Percentiles rank a stretch among this genome's conserved stretches.
Evolutionary conservation across 208 protist species (phyloP).

Genomic region (Crithidia mellificae): DNA sequence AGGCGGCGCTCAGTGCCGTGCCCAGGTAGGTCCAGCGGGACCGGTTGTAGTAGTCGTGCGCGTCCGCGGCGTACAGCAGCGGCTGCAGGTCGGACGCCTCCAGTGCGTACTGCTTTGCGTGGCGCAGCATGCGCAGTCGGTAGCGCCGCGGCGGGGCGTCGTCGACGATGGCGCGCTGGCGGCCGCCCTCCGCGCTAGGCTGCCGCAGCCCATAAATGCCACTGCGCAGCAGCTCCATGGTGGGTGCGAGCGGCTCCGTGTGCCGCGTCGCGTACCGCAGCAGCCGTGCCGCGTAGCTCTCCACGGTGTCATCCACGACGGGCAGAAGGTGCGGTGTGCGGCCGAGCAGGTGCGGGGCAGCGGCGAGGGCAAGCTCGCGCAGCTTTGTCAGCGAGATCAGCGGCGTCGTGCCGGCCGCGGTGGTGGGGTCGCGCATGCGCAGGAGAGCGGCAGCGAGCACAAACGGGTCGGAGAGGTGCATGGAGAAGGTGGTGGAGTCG

Average conservation of each 20-base stretch:
- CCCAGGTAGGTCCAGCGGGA: conserved; percentile 37
- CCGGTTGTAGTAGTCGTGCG: conserved; percentile 51
- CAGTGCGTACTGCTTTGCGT: conserved; percentile 35
- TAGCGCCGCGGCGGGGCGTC: conserved; percentile 26
- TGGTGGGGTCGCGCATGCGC: conserved; percentile 4
- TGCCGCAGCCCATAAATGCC: conserved; percentile 11
- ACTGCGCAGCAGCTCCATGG: conserved; percentile 26
- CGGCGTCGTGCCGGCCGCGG: conserved; percentile 8
- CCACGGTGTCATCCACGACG: conserved; percentile 36
- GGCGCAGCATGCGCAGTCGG: conserved; percentile 40
- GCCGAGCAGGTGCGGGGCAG: conserved; percentile 32
- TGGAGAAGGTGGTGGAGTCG: conserved; percentile 38
- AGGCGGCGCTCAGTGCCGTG: conserved; percentile 23
- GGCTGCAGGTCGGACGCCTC: conserved; percentile 53
- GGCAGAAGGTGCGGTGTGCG: conserved; percentile 21
- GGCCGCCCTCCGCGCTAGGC: background rate
- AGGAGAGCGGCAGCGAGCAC: conserved; percentile 52
- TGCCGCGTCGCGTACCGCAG: conserved; percentile 29
- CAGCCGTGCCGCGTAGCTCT: conserved; percentile 31
- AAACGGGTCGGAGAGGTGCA: conserved; percentile 55
- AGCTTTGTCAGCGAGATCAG: conserved; percentile 41
- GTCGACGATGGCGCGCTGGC: conserved; percentile 9
- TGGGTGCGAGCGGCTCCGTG: conserved; percentile 23
- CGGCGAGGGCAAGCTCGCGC: conserved; percentile 30
- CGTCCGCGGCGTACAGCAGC: conserved; percentile 71